Evolutionary conservation across 768 basidiomycete genomes (phyloP).

Genomic region (Glaciozyma antarctica): DNA sequence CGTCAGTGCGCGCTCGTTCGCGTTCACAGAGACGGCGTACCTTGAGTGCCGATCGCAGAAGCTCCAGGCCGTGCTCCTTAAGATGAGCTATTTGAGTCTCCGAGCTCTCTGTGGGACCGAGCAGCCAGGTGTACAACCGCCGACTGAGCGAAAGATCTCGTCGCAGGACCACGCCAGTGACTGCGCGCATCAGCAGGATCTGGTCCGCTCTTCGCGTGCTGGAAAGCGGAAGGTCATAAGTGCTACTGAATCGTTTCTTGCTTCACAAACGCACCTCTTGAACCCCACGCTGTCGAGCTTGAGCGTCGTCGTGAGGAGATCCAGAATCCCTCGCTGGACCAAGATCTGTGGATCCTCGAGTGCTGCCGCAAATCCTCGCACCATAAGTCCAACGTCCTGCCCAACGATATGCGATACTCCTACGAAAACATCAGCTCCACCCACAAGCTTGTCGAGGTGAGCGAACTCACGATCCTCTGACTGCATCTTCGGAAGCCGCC

Average conservation of each 20-base stretch:
- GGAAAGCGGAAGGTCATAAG: not conserved
- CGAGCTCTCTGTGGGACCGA: slow-evolving; percentile 70
- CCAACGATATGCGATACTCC: slow-evolving; percentile 68
- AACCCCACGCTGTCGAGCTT: slow-evolving; percentile 63
- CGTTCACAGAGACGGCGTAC: slow-evolving; percentile 31
- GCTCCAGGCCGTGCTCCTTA: slow-evolving; percentile 57
- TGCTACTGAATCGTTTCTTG: not conserved
- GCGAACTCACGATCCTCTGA: slow-evolving; percentile 52
- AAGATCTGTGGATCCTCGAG: slow-evolving; percentile 90
- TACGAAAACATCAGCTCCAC: slow-evolving; percentile 19
- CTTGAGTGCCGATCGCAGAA: slow-evolving; percentile 61
- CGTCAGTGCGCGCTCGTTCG: not conserved
- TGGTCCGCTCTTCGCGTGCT: slow-evolving; percentile 58
- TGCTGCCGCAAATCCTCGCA: slow-evolving; percentile 79
- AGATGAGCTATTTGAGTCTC: slow-evolving; percentile 65
- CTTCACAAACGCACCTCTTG: slow-evolving; percentile 40
- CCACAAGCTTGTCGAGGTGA: slow-evolving; percentile 4
- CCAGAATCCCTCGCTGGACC: slow-evolving; percentile 74
- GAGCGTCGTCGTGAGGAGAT: slow-evolving; percentile 69
- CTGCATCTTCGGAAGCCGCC: slow-evolving; percentile 62
- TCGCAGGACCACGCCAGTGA: slow-evolving; percentile 77
- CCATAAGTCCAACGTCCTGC: slow-evolving; percentile 82
- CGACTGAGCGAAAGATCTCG: slow-evolving; percentile 87
- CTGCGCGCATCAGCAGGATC: slow-evolving; percentile 72
- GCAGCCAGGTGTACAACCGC: slow-evolving; percentile 82